Conservation (phyloP, 768 basidiomycete species). For the Pisolithus marmoratus region DNA sequence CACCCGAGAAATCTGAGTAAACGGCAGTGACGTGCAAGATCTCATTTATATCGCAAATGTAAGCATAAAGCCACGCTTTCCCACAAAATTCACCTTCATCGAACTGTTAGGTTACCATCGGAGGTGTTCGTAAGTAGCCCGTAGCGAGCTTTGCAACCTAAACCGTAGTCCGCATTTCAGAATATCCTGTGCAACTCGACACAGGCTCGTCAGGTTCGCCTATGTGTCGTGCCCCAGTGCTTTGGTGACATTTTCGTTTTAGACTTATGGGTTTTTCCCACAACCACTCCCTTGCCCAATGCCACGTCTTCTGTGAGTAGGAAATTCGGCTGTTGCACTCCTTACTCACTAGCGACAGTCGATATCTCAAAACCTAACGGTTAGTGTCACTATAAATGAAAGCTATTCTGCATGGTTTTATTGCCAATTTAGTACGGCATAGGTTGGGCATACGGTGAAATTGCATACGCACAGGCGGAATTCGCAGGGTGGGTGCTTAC, state of each 20-base stretch:
- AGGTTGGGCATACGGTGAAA: constrained; percentile 67
- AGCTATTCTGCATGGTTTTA: not conserved
- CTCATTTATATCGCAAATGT: constrained; percentile 77
- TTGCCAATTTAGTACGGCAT: constrained; percentile 57
- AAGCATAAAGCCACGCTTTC: constrained; percentile 21
- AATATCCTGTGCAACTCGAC: constrained; percentile 72
- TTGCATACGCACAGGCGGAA: constrained; percentile 55
- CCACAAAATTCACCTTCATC: not conserved
- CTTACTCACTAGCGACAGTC: constrained; percentile 28
- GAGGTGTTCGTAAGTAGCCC: constrained; percentile 45
- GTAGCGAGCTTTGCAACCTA: constrained; percentile 4
- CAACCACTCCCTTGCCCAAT: constrained; percentile 43
- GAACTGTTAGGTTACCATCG: constrained; percentile 57
- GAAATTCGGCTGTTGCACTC: not conserved
- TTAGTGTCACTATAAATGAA: constrained; percentile 20
- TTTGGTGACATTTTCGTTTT: constrained; percentile 23
- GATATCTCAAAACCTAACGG: constrained; percentile 55
- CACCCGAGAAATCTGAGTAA: constrained; percentile 5
- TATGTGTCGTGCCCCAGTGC: too few species aligned
- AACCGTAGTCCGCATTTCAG: constrained; percentile 30
- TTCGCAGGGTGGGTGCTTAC: constrained; percentile 56
- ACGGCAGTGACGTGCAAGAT: constrained; percentile 61
- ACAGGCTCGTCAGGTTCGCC: constrained; percentile 55
- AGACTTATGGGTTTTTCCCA: constrained; percentile 68
- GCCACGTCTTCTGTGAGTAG: constrained; percentile 42